Conservation (phyloP, 2,329 filamentous ascomycete genomes). For the Juglanconis oblonga region DNA sequence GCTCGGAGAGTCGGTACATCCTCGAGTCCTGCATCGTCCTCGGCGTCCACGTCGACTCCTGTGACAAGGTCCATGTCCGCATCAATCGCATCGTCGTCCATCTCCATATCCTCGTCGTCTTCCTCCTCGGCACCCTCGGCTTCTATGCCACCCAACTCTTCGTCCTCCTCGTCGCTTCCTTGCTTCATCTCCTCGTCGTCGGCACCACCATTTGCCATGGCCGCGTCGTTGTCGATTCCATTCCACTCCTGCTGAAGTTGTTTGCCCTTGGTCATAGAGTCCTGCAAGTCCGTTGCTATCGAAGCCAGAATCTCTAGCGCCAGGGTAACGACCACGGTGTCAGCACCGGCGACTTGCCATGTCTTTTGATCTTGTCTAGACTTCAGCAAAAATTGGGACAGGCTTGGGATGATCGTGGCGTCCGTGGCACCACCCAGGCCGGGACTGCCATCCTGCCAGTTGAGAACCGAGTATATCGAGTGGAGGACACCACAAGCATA, state of each 20-base stretch:
- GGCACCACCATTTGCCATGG: conserved; percentile 32
- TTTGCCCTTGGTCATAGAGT: conserved; percentile 45
- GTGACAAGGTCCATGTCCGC: conserved; percentile 66
- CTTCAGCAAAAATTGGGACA: conserved; percentile 38
- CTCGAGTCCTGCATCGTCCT: conserved; percentile 42
- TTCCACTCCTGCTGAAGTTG: conserved; percentile 38
- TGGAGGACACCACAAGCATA: conserved; percentile 61
- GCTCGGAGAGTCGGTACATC: conserved; percentile 53
- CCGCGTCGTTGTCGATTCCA: conserved; percentile 37
- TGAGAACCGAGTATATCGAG: conserved; percentile 55
- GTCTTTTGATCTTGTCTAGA: conserved; percentile 25
- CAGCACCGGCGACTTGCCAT: conserved; percentile 30
- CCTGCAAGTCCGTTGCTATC: conserved; percentile 58
- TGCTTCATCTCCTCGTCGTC: conserved; percentile 22
- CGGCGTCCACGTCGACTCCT: conserved; percentile 40
- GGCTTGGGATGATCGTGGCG: conserved; percentile 44
- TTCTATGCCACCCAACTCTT: conserved; percentile 33
- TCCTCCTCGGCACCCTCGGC: conserved; percentile 35
- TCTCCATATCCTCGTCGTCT: conserved; percentile 25
- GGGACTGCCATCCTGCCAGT: conserved; percentile 50
- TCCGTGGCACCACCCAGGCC: conserved; percentile 48
- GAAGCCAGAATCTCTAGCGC: conserved; percentile 63
- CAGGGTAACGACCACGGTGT: conserved; percentile 48
- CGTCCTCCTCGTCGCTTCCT: conserved; percentile 21
- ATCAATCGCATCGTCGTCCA: conserved; percentile 51